Evolutionary conservation across 257 asterid species (phyloP).

Genomic region (Solanum corneliomulleri): DNA sequence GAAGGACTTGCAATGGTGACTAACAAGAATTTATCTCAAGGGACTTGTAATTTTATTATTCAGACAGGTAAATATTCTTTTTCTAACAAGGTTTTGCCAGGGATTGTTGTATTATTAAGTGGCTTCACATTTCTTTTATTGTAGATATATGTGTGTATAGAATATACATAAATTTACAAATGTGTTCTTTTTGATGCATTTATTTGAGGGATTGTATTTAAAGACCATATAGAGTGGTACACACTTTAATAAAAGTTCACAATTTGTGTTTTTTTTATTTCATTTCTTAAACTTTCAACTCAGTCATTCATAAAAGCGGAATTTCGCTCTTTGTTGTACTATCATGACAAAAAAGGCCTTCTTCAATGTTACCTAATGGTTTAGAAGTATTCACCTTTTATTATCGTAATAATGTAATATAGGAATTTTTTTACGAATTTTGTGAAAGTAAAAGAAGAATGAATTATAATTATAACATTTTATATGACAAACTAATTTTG

Average conservation of each 20-base stretch:
- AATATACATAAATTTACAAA: background rate
- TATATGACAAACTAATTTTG: background rate
- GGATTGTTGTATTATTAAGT: background rate
- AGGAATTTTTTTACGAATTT: fast-evolving
- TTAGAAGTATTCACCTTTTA: background rate
- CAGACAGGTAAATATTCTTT: slow-evolving; percentile 12
- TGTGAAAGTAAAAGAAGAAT: background rate
- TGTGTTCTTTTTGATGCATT: background rate
- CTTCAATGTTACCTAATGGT: background rate
- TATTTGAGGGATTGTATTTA: background rate
- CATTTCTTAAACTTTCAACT: background rate
- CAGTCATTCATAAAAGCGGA: background rate
- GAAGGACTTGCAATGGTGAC: slow-evolving; percentile 30
- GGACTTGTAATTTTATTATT: slow-evolving; percentile 26
- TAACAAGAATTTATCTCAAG: slow-evolving; percentile 26
- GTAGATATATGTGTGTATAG: background rate
- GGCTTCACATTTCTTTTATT: background rate
- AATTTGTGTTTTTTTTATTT: background rate
- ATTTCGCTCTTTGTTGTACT: background rate
- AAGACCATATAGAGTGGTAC: background rate
- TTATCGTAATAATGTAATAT: background rate
- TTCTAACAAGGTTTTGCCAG: slow-evolving; percentile 9
- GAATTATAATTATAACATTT: no score
- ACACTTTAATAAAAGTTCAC: background rate
- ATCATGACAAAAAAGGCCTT: background rate